Base-by-base conservation (phyloP, 2,329 filamentous ascomycete genomes). In the Fusarium clavum region DNA sequence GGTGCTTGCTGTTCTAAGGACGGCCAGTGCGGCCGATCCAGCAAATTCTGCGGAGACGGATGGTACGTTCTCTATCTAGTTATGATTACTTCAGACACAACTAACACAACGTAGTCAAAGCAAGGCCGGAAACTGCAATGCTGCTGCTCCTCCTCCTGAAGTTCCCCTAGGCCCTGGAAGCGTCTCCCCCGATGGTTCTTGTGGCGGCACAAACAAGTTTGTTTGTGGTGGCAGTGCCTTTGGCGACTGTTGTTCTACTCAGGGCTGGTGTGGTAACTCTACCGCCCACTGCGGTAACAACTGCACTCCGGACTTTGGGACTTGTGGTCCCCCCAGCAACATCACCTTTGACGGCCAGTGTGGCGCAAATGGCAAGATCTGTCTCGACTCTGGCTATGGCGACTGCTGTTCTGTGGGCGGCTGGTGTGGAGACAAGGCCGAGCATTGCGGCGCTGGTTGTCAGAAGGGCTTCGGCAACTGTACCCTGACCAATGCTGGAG, bases 21-120 rank as follows among this genome's bases (percentile, higher is more conserved):
- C 9, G 61, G 61, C 1, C 7, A n/a, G 3, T 64, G 61, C 3
- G 61, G 61, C 24, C 57, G 61, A 24, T 64, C 61, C 3, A 61
- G 46, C 29, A 57, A 59, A 18, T 64, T 40, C n/a, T 64, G 61
- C 18, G 61, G 61, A 3, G 61, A 64, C 2, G 61, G 61, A n/a
- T 64, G 61, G 61, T 61, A 45, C 24, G 49, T 38, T 38, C 5
- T 38, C 29, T 0, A 5, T 8, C 14, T 32, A 3, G 3, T 2
- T 6, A 5, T 16, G 1, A 5, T 16, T 24, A 6, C 24, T 2
- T 6, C 12, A 13, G 13, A 5, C 5, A 20, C 2, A 20, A 6
- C 55, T 60, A 0, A 63, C n/a, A 20, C 1, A 3, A 22, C 0
- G 10, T 38, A 63, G 60, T 1, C 56, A 63, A 25, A 18, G 25